Conservation (phyloP, 202 grass and related monocot genomes). For the Carex arenaria region DNA sequence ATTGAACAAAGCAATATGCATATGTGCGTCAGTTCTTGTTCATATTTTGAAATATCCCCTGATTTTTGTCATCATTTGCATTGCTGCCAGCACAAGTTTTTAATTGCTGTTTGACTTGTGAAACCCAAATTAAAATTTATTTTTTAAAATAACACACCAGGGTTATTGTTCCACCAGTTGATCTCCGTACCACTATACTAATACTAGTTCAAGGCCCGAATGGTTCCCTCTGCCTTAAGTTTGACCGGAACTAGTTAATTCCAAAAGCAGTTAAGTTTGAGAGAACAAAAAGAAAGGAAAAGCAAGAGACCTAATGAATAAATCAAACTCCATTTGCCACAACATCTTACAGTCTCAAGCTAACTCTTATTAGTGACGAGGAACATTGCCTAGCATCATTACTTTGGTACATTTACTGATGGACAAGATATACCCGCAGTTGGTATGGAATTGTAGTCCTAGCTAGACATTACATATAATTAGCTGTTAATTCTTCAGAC, state of each 20-base stretch:
- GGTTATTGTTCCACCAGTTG: neutral
- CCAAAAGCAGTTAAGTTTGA: neutral
- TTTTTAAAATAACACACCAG: neutral
- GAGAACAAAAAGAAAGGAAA: neutral
- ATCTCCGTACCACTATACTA: neutral
- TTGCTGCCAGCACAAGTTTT: neutral
- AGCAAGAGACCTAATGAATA: neutral
- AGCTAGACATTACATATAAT: neutral
- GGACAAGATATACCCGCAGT: neutral
- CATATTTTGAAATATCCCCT: neutral
- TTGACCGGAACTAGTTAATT: neutral
- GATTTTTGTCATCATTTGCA: neutral
- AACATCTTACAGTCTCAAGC: neutral
- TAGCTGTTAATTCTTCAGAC: neutral
- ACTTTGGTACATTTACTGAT: neutral
- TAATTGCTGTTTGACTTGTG: neutral
- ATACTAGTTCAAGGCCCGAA: neutral
- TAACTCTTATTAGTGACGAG: neutral
- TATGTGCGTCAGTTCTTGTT: neutral
- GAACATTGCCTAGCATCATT: neutral
- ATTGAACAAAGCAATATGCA: neutral
- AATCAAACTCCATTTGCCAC: neutral
- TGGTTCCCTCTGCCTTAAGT: neutral
- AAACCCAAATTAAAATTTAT: neutral
- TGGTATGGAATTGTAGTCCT: neutral